These are phyloP conservation scores for Metschnikowia borealis DNA, from an alignment of 805 yeast genomes.

Conservation along the genomic window DNA sequence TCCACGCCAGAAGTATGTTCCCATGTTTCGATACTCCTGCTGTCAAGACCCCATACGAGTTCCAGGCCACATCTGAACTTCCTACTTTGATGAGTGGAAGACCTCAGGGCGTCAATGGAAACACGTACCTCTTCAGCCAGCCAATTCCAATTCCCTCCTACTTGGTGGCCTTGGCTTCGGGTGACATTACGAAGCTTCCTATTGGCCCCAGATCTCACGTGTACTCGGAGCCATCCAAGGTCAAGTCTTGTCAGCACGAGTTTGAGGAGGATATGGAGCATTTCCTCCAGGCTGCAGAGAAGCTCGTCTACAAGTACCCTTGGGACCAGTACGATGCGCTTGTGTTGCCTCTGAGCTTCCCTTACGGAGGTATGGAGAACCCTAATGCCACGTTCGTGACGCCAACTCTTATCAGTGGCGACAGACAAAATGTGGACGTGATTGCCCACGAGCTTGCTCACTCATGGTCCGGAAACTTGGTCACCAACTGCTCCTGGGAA, in stretches of 20 bases:
- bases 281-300: slow-evolving; percentile 75
- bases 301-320: slow-evolving; percentile 70
- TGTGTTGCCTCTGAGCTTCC: slow-evolving; percentile 71
- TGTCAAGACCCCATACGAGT: slow-evolving; percentile 61
- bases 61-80: slow-evolving; percentile 56
- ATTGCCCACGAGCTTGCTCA: slow-evolving; percentile 93
- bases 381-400: slow-evolving; percentile 90
- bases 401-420: slow-evolving; percentile 82
- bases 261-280: slow-evolving; percentile 77
- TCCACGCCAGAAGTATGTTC: slow-evolving; percentile 81
- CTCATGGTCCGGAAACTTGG: slow-evolving; percentile 89
- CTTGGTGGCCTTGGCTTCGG: slow-evolving; percentile 79
- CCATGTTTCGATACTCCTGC: slow-evolving; percentile 93
- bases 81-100: slow-evolving; percentile 77
- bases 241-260: slow-evolving; percentile 71
- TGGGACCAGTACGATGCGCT: slow-evolving; percentile 82
- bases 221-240: slow-evolving; percentile 68
- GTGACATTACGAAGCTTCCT: slow-evolving; percentile 60
- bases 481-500: slow-evolving; percentile 88
- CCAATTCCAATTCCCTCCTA: slow-evolving; percentile 84
- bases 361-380: slow-evolving; percentile 95
- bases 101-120: slow-evolving; percentile 20
- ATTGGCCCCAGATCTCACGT: slow-evolving; percentile 88
- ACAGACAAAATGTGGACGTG: slow-evolving; percentile 80
- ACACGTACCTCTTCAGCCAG: slow-evolving; percentile 55